These are phyloP conservation scores for Cadophora gregata DNA, from an alignment of 2,329 filamentous ascomycete species.

Conservation along the genomic window DNA sequence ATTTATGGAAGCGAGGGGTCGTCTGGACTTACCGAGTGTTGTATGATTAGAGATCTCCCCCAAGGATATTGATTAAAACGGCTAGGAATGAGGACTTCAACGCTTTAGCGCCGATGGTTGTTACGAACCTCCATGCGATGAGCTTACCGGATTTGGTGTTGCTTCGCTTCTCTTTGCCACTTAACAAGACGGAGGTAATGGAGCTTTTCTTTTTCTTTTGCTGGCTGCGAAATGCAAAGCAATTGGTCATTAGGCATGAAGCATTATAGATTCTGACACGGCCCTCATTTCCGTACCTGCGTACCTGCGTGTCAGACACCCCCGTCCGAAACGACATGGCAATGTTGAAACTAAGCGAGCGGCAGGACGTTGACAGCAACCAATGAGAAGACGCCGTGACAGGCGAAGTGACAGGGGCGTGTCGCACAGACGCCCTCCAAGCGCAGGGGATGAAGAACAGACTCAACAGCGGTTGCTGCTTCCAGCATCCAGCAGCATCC, in stretches of 20 bases:
- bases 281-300: slow-evolving; percentile 10
- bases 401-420: neutral
- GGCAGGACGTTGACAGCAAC: slow-evolving; percentile 2
- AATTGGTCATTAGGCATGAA: slow-evolving; percentile 1
- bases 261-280: slow-evolving; percentile 2
- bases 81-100: neutral
- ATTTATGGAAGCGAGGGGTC: slow-evolving; percentile 15
- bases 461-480: neutral
- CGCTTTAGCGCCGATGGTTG: slow-evolving; percentile 9
- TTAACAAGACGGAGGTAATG: neutral
- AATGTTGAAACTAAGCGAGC: slow-evolving; percentile 30
- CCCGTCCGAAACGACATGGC: slow-evolving; percentile 21
- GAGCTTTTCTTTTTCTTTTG: neutral
- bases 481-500: neutral
- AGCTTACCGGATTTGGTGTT: neutral
- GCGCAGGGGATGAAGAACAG: neutral
- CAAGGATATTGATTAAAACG: slow-evolving; percentile 13
- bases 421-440: slow-evolving; percentile 10
- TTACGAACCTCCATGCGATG: neutral
- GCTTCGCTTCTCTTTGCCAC: neutral
- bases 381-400: neutral
- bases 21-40: neutral
- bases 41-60: slow-evolving; percentile 6
- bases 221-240: neutral
- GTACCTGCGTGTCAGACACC: slow-evolving; percentile 13